A percentile compares a stretch with the other conserved stretches of the same genome.
These are phyloP conservation scores for Calendula officinalis DNA, from an alignment of 129 eudicot species.

Conservation along the genomic window DNA sequence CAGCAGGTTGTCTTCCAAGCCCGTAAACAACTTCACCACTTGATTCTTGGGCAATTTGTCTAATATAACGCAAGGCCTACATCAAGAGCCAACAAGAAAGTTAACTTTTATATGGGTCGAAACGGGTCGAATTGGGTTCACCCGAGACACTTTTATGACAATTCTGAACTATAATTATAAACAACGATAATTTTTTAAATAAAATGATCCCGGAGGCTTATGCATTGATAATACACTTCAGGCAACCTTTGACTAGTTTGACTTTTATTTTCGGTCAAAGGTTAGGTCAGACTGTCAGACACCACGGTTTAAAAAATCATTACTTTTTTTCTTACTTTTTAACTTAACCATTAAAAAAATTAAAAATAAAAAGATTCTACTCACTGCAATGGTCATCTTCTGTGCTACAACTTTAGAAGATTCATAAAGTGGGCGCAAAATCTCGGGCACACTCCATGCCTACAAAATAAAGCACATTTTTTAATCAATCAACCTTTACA, in stretches of 20 bases:
- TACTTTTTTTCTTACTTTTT: too few relatives aligned
- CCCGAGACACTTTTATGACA: too few relatives aligned
- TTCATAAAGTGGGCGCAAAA: slow-evolving; percentile 92
- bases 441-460: slow-evolving; percentile 99
- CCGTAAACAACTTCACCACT: slow-evolving; percentile 87
- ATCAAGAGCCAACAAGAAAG: background rate
- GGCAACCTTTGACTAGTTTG: too few relatives aligned
- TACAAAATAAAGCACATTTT: slow-evolving; percentile 18
- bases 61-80: slow-evolving; percentile 73
- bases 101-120: background rate
- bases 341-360: background rate
- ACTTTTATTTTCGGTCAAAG: too few relatives aligned
- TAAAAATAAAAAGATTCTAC: slow-evolving; percentile 16
- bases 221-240: too few relatives aligned
- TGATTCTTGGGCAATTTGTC: slow-evolving; percentile 89
- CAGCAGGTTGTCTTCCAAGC: slow-evolving; percentile 92
- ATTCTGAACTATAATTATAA: too few relatives aligned
- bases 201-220: too few relatives aligned
- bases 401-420: slow-evolving; percentile 91
- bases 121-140: too few relatives aligned
- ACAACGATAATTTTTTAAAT: too few relatives aligned
- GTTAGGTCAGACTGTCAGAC: too few relatives aligned
- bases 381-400: slow-evolving; percentile 87
- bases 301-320: too few relatives aligned
- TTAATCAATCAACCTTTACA: background rate